phyloP scores from a whole-genome alignment of 495 filamentous ascomycete species.

The Penicillium goetzii region DNA sequence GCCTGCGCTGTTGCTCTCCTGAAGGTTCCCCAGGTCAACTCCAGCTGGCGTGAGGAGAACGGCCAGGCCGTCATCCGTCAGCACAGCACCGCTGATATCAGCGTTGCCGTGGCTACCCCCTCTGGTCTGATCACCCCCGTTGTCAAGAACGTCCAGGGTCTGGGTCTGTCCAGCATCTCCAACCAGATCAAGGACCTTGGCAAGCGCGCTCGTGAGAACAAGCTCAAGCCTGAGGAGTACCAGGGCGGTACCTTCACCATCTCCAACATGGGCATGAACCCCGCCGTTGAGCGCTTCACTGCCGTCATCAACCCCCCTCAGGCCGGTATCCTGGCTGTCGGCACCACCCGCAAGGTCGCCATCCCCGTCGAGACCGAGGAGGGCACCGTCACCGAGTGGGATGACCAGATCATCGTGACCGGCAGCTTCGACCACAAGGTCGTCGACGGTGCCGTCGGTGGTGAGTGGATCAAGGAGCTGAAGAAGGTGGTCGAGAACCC shows the following conservation, averaged over 20 bases:
- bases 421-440: constrained; percentile 98
- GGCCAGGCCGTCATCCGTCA: constrained; percentile 83
- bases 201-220: constrained; percentile 93
- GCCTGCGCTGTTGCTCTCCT: constrained; percentile 83
- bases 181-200: constrained; percentile 89
- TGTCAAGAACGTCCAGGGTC: constrained; percentile 80
- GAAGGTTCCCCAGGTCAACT: constrained; percentile 96
- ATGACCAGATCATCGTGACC: constrained; percentile 94
- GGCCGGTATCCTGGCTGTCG: constrained; percentile 93
- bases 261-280: constrained; percentile 99
- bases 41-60: constrained; percentile 81
- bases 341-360: constrained; percentile 92
- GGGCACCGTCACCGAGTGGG: constrained; percentile 83
- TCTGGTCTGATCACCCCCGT: constrained; percentile 96
- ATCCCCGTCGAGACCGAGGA: constrained; percentile 84
- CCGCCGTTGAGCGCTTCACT: constrained; percentile 95
- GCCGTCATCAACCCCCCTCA: constrained; percentile 99
- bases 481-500: constrained; percentile 98
- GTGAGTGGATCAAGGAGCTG: constrained; percentile 94
- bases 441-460: constrained; percentile 89
- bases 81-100: constrained; percentile 88
- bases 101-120: constrained; percentile 92
- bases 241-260: constrained; percentile 99
- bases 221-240: constrained; percentile 99
- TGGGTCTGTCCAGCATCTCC: constrained; percentile 86